phyloP scores from a whole-genome alignment of 108 stramenopile genomes.

The Nannochloropsis gaditana region DNA sequence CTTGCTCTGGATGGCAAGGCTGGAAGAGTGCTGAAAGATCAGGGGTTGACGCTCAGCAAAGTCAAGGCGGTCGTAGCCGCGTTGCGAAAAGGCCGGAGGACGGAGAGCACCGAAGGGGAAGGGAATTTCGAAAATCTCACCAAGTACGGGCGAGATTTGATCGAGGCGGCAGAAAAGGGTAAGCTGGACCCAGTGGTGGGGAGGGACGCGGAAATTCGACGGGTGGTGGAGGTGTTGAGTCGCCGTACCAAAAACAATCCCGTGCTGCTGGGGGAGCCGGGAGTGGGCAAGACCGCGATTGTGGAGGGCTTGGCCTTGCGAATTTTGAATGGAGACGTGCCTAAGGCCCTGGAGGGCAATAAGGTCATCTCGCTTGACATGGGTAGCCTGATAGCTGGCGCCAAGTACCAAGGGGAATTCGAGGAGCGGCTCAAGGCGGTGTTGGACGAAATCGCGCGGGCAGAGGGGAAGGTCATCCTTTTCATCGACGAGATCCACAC shows the following conservation, averaged over 20 bases:
- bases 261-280: slow-evolving; percentile 59
- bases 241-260: slow-evolving; percentile 79
- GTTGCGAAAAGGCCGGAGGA: slow-evolving; percentile 24
- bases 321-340: slow-evolving; percentile 62
- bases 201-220: slow-evolving; percentile 55
- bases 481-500: slow-evolving; percentile 74
- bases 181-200: slow-evolving; percentile 48
- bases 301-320: slow-evolving; percentile 76
- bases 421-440: slow-evolving; percentile 76
- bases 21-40: neutral
- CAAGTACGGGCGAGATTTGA: slow-evolving; percentile 41
- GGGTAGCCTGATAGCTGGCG: slow-evolving; percentile 69
- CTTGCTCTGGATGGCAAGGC: neutral
- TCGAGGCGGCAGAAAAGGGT: slow-evolving; percentile 31
- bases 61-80: neutral
- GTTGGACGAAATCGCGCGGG: slow-evolving; percentile 60
- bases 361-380: slow-evolving; percentile 72
- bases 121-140: slow-evolving; percentile 23
- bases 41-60: neutral
- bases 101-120: neutral
- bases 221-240: slow-evolving; percentile 64
- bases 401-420: slow-evolving; percentile 76
- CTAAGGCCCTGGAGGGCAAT: slow-evolving; percentile 61
- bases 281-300: slow-evolving; percentile 76
- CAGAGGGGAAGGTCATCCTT: slow-evolving; percentile 56